A percentile compares a stretch with the other conserved stretches of the same genome.
Evolutionary conservation across 164 flowering plant genomes (phyloP).

Genomic region (Vitis vinifera): ASM3070453v1 NC_081823.1:27020501-27021000

Average conservation of each 20-base stretch:
- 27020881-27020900: constrained; percentile 69
- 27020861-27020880: constrained; percentile 70
- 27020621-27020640: constrained; percentile 53
- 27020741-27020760: constrained; percentile 84
- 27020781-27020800: constrained; percentile 84
- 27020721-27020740: constrained; percentile 77
- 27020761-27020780: constrained; percentile 75
- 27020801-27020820: constrained; percentile 88
- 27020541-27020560: constrained; percentile 4
- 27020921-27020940: constrained; percentile 58
- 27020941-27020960: constrained; percentile 44
- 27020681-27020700: constrained; percentile 45
- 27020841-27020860: constrained; percentile 63
- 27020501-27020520: constrained; percentile 75
- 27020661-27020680: constrained; percentile 74
- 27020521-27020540: constrained; percentile 36
- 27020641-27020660: constrained; percentile 52
- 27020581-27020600: constrained; percentile 41
- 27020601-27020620: constrained; percentile 62
- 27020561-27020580: constrained; percentile 9
- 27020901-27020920: constrained; percentile 73
- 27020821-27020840: constrained; percentile 66
- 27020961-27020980: constrained; percentile 68
- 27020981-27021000: constrained; percentile 68
- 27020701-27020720: constrained; percentile 81